Conservation (phyloP, 495 filamentous ascomycete genomes). For the Neurospora sp. region DNA sequence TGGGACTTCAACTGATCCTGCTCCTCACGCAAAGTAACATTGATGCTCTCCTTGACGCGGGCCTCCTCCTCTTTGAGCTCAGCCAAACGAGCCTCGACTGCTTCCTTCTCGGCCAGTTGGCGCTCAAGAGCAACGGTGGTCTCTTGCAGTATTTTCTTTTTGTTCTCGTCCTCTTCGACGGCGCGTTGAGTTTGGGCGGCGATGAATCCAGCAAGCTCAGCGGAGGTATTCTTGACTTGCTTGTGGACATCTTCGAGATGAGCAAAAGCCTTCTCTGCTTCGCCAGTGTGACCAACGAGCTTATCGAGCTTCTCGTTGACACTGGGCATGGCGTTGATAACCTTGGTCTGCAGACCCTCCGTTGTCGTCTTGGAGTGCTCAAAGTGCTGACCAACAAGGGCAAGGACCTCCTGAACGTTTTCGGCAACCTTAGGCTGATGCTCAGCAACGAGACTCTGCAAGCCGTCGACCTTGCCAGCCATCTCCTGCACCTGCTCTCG, state of each 20-base stretch:
- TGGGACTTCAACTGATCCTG: constrained; percentile 18
- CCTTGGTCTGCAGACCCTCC: constrained; percentile 41
- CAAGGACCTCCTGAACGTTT: constrained; percentile 71
- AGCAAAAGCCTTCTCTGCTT: constrained; percentile 39
- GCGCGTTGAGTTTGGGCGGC: constrained; percentile 67
- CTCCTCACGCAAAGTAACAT: constrained; percentile 45
- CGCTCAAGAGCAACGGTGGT: constrained; percentile 71
- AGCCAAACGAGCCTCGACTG: constrained; percentile 63
- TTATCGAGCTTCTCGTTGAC: constrained; percentile 82
- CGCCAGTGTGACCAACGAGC: constrained; percentile 57
- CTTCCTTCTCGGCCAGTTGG: constrained; percentile 63
- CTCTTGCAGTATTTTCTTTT: constrained; percentile 73
- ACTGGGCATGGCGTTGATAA: constrained; percentile 38
- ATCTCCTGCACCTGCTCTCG: constrained; percentile 65
- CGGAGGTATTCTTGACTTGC: constrained; percentile 78
- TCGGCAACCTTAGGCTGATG: constrained; percentile 79
- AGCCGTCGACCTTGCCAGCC: constrained; percentile 57
- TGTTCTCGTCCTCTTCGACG: constrained; percentile 66
- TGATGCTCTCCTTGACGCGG: constrained; percentile 28
- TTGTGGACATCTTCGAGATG: constrained; percentile 75
- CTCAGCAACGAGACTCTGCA: constrained; percentile 66
- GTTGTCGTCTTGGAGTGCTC: constrained; percentile 50
- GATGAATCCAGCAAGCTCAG: constrained; percentile 78
- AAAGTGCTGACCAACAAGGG: constrained; percentile 70
- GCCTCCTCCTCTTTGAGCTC: constrained; percentile 35